phyloP scores from a whole-genome alignment of 768 basidiomycete genomes.

The Leccinellum rugosiceps region DNA sequence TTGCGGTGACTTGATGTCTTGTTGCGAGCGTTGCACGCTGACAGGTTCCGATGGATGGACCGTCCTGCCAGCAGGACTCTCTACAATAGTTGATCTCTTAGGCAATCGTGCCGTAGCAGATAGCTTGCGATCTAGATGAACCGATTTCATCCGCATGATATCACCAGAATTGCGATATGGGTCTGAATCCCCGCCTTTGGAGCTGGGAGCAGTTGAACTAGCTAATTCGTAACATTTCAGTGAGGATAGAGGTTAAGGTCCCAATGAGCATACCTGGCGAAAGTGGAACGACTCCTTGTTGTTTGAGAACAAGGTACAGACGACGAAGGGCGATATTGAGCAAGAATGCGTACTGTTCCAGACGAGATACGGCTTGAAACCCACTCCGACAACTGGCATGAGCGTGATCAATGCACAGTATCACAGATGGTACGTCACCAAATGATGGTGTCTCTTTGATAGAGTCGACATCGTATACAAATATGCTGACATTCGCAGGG shows the following conservation, averaged over 20 bases:
- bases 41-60: constrained; percentile 69
- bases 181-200: constrained; percentile 50
- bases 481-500: constrained; percentile 76
- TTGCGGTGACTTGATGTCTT: constrained; percentile 37
- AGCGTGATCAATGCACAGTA: constrained; percentile 78
- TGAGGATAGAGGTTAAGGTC: constrained; percentile 3
- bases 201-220: constrained; percentile 31
- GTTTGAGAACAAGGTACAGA: constrained; percentile 82
- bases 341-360: constrained; percentile 97
- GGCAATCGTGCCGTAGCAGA: constrained; percentile 91
- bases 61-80: constrained; percentile 86
- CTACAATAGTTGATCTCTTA: constrained; percentile 92
- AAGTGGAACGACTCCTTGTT: constrained; percentile 85
- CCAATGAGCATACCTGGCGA: constrained; percentile 56
- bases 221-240: constrained; percentile 18
- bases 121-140: constrained; percentile 91
- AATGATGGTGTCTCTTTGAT: constrained; percentile 66
- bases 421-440: constrained; percentile 67
- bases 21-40: constrained; percentile 45
- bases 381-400: constrained; percentile 64
- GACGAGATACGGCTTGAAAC: constrained; percentile 86
- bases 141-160: constrained; percentile 92
- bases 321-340: constrained; percentile 92
- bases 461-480: constrained; percentile 73
- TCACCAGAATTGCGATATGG: constrained; percentile 85